Evolutionary conservation across 352 stramenopile genomes (phyloP), one percentile per base, ranked within the genome.

Genomic region (Globisporangium irregulare): DNA sequence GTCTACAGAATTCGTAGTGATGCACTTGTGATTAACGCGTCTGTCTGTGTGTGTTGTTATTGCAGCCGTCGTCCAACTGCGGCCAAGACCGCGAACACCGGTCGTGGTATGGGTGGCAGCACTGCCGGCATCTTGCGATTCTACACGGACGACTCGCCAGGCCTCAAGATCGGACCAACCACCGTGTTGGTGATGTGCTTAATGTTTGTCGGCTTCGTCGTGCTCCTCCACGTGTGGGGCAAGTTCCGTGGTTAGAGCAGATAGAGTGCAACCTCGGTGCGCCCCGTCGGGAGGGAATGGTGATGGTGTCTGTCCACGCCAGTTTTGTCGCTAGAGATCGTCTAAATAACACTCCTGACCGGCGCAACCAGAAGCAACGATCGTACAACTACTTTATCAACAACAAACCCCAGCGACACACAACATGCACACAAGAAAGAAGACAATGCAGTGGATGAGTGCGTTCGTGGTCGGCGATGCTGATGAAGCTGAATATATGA

Each of bases 211-310:
- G 96, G 94, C 67, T 94, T 98, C 66, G 96, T 99, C 57, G 96
- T 99, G 68, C 82, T 99, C 70, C 89, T 99, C 68, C 96, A 99
- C 79, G 97, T 99, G 73, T 98, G 93, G 92, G 96, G 96, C 74
- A 99, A 99, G 81, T 98, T 99, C 84, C 94, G 87, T 74, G 81
- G 85, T 69, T 93, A 92, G 60, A 55, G 56, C 64, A 36, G 27
- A 62, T 62, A 62, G 56, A 62, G 56, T 32, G 56, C 32, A 22
- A 62, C 41, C 56, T 62, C 56, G 32, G 32, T 62, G 56, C 56
- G 56, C 3, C 32, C 4, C 56, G 56, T 61, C 56, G 56, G 20
- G 29, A 38, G 56, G 46, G 56, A 22, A 29, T 38, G 29, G 56
- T 29, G 54, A 41, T 24, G 54, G 27, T 59, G 9, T 46, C 29